phyloP scores from a whole-genome alignment of 2,329 filamentous ascomycete species.

The Colletotrichum noveboracense region DNA sequence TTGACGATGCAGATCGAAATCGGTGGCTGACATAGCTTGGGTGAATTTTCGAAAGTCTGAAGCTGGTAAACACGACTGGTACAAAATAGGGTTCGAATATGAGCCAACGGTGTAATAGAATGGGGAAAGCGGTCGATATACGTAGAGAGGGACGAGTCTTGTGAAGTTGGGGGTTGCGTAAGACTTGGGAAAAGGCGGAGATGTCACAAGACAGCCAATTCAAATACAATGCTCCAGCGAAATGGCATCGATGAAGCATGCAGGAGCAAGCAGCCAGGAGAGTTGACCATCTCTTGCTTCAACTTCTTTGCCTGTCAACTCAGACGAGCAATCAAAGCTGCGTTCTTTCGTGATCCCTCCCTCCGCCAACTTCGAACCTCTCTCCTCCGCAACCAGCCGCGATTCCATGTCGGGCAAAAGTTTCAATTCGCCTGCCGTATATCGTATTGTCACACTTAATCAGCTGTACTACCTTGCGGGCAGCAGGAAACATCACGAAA shows the following conservation, averaged over 20 bases:
- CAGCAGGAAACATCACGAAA: neutral
- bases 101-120: too few species aligned
- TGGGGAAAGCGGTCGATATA: too few species aligned
- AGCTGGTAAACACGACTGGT: too few species aligned
- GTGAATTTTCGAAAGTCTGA: too few species aligned
- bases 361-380: neutral
- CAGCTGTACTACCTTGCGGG: neutral
- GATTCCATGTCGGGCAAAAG: neutral
- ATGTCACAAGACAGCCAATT: neutral
- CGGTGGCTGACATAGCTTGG: too few species aligned
- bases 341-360: neutral
- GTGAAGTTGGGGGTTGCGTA: too few species aligned
- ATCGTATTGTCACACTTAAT: neutral
- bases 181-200: too few species aligned
- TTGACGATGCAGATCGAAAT: too few species aligned
- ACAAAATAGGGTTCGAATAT: too few species aligned
- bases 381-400: neutral
- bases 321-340: neutral
- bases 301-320: neutral
- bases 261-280: neutral
- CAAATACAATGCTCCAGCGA: neutral
- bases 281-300: neutral
- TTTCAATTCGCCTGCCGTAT: neutral
- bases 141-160: too few species aligned
- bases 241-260: neutral